Evolutionary conservation across 768 basidiomycete species (phyloP).

Genomic region (Boletus reticuloceps): DNA sequence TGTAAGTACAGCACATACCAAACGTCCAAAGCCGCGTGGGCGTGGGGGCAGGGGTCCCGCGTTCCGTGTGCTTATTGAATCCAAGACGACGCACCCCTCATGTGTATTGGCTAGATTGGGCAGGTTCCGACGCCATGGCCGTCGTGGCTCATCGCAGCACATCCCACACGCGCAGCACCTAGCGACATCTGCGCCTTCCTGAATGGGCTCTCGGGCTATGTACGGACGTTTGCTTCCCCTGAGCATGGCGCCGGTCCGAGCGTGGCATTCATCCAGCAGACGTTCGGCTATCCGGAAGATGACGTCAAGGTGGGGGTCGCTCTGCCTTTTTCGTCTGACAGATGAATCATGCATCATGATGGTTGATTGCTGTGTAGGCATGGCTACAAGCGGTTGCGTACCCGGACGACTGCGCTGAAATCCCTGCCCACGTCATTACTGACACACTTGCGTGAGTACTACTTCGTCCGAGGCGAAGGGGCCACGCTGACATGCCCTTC

Average conservation of each 20-base stretch:
- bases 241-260: constrained; percentile 56
- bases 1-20: constrained; percentile 46
- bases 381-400: constrained; percentile 84
- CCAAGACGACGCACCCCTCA: too few relatives aligned
- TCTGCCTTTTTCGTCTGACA: too few relatives aligned
- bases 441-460: constrained; percentile 56
- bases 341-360: too few relatives aligned
- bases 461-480: neutral
- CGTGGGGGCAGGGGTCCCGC: too few relatives aligned
- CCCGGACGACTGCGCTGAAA: constrained; percentile 59
- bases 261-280: constrained; percentile 71
- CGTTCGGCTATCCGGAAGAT: constrained; percentile 77
- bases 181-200: constrained; percentile 59
- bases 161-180: constrained; percentile 59
- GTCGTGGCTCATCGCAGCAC: constrained; percentile 92
- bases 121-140: constrained; percentile 94
- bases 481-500: neutral
- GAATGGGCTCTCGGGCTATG: constrained; percentile 56
- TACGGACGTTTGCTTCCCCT: constrained; percentile 60
- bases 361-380: constrained; percentile 40
- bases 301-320: constrained; percentile 63
- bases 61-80: too few relatives aligned
- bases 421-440: constrained; percentile 61
- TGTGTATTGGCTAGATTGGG: constrained; percentile 54
- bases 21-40: neutral